Evolutionary conservation across 192 early-diverging fungal genomes (phyloP).

Genomic region (Entophlyctis luteolus): DNA sequence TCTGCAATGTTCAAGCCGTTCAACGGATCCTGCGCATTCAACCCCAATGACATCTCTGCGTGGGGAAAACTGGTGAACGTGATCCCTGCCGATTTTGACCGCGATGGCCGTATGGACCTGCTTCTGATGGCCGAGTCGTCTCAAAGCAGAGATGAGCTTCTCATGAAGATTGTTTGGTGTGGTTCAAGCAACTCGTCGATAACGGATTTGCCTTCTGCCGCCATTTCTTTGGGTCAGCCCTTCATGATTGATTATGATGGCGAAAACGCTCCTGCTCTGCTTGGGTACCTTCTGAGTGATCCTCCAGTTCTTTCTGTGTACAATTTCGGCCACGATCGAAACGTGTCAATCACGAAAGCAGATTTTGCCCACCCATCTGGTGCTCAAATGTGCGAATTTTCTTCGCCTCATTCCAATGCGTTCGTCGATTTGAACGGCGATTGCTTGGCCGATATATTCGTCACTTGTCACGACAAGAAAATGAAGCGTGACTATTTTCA

Average conservation of each 20-base stretch:
- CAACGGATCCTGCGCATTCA: no score
- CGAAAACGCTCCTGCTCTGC: slow-evolving; percentile 57
- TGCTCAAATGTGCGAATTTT: slow-evolving; percentile 54
- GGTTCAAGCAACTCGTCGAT: background rate
- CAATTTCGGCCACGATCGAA: slow-evolving; percentile 6
- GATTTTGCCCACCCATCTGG: background rate
- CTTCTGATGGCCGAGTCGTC: slow-evolving; percentile 66
- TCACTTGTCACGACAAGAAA: slow-evolving; percentile 62
- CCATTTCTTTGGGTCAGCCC: slow-evolving; percentile 43
- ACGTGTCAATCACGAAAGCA: slow-evolving; percentile 29
- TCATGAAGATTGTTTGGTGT: background rate
- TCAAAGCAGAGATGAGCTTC: background rate
- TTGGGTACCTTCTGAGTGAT: slow-evolving; percentile 36
- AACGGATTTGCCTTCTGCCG: background rate
- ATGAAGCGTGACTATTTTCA: slow-evolving; percentile 60
- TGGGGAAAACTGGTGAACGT: slow-evolving; percentile 62
- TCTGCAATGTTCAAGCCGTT: background rate
- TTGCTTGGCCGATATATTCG: slow-evolving; percentile 66
- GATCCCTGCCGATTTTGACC: slow-evolving; percentile 82
- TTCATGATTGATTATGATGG: slow-evolving; percentile 61
- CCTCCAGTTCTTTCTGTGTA: slow-evolving; percentile 22
- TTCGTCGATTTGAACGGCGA: slow-evolving; percentile 92
- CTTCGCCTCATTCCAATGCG: slow-evolving; percentile 83
- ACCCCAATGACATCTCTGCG: slow-evolving; percentile 48
- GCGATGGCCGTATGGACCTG: slow-evolving; percentile 83